Evolutionary conservation across 495 filamentous ascomycete genomes (phyloP).

Genomic region (Aspergillus homomorphus): DNA sequence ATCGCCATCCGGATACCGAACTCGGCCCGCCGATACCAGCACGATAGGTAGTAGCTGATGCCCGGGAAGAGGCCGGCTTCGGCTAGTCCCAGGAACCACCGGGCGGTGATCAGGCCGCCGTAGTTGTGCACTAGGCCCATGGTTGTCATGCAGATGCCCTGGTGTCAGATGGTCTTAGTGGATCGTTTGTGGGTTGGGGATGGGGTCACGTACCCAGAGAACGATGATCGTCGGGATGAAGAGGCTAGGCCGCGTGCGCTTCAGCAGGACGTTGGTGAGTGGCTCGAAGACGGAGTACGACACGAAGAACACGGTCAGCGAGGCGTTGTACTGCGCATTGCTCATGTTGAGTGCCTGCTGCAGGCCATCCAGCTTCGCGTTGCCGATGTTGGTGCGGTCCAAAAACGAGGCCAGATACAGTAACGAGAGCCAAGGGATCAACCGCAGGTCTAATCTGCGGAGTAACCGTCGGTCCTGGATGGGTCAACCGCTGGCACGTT

Average conservation of each 20-base stretch:
- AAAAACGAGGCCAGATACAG: slow-evolving; percentile 85
- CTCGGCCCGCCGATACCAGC: slow-evolving; percentile 81
- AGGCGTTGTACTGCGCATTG: slow-evolving; percentile 68
- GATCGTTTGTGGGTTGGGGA: not conserved
- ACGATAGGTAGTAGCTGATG: slow-evolving; percentile 82
- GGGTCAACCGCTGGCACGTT: not conserved
- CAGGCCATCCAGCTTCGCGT: slow-evolving; percentile 80
- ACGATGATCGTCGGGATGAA: slow-evolving; percentile 62
- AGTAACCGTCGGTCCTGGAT: slow-evolving; percentile 63
- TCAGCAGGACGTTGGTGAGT: slow-evolving; percentile 83
- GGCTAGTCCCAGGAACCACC: slow-evolving; percentile 80
- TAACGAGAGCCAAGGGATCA: slow-evolving; percentile 81
- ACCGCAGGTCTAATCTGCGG: slow-evolving; percentile 64
- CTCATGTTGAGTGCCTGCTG: slow-evolving; percentile 61
- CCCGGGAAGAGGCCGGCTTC: slow-evolving; percentile 88
- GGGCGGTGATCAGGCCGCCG: slow-evolving; percentile 70
- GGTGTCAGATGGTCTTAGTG: slow-evolving; percentile 17
- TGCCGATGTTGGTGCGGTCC: slow-evolving; percentile 80
- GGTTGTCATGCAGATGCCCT: slow-evolving; percentile 77
- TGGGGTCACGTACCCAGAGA: slow-evolving; percentile 42
- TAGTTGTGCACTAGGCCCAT: slow-evolving; percentile 84
- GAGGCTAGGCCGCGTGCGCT: slow-evolving; percentile 68
- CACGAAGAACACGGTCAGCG: slow-evolving; percentile 86
- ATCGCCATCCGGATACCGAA: slow-evolving; percentile 77
- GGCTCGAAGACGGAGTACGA: slow-evolving; percentile 88